Base-by-base conservation (phyloP, 176 grass and related monocot species). In the Lolium perenne region DNA sequence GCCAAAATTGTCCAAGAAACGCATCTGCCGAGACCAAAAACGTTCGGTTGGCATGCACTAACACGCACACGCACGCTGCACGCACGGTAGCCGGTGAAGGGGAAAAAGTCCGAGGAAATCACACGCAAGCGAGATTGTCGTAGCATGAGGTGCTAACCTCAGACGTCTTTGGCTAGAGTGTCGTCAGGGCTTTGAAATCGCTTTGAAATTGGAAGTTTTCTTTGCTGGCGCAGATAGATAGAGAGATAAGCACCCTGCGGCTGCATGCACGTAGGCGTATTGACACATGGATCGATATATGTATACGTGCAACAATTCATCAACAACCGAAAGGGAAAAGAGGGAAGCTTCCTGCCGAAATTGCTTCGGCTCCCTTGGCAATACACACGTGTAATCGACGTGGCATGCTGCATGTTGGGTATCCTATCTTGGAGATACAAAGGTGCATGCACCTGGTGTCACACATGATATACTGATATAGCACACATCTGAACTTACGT, bases 41-140 rank as follows among this genome's bases (percentile, higher is more conserved):
- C 76, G 85, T 66, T 76, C 46, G 67, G 35, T 22, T 57, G 61
- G 60, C 62, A 86, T 45, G 65, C 55, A 65, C 84, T 38, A 62
- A 51, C 53, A 74, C 71, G 25, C 66, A 35, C 32, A 35, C 32
- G 32, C 32, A 35, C 32, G 32, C 32, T 35, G 40, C 18, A n/a
- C 38, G 68, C 69, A 43, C 49, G 73, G 48, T 54, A 51, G 72
- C 64, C 79, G 20, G 46, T 64, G 68, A 67, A 10, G 16, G 68
- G 63, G n/a, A 38, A 87, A 87, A 70, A 15, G 85, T 84, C 81
- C 32, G 62, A 69, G 58, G 58, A 80, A 46, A 61, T 56, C 77
- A 17, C 26, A 88, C 81, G 89, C 79, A 88, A 91, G 85, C 10
- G 85, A 38, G 75, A 38, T 74, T 74, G 89, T 84, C 89, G 57